These are phyloP conservation scores for Ganoderma sp. DNA, from an alignment of 1,284 basidiomycete genomes.

Conservation along the genomic window DNA sequence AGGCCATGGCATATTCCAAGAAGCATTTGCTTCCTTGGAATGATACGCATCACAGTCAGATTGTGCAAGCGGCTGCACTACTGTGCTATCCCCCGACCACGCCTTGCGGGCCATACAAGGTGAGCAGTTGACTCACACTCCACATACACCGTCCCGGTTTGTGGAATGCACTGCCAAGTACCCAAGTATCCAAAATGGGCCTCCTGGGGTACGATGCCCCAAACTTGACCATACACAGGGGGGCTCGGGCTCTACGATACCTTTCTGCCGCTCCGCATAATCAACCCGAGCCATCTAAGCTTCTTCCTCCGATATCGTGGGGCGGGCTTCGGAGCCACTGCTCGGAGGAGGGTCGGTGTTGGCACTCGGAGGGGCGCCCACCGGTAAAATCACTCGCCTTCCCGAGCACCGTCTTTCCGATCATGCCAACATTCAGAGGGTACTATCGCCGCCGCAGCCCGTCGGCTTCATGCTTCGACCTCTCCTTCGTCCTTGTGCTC, in stretches of 20 bases:
- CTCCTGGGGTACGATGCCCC: not conserved
- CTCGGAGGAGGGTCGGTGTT: not conserved
- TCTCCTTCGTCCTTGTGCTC: no score
- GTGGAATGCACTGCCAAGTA: not conserved
- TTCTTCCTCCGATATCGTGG: constrained; percentile 1
- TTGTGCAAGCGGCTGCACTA: constrained; percentile 78
- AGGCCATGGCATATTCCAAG: constrained; percentile 86
- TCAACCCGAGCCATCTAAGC: constrained; percentile 16
- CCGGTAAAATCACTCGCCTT: not conserved
- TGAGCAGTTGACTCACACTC: constrained; percentile 33
- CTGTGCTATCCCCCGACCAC: constrained; percentile 76
- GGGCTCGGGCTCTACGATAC: not conserved
- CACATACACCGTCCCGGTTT: not conserved
- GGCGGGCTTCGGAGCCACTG: not conserved
- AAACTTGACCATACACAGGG: not conserved
- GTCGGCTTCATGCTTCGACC: constrained; percentile 6
- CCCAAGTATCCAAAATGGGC: not conserved
- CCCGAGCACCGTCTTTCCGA: constrained; percentile 3
- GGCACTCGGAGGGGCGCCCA: not conserved
- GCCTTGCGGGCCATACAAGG: constrained; percentile 74
- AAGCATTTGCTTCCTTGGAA: constrained; percentile 88
- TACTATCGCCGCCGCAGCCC: not conserved
- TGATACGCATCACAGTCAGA: constrained; percentile 77
- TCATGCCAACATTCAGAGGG: not conserved
- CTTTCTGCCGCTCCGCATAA: not conserved